Percentiles rank a stretch among this genome's conserved stretches.
Evolutionary conservation across 768 basidiomycete genomes (phyloP).

Genomic region (Podaxis sp.): DNA sequence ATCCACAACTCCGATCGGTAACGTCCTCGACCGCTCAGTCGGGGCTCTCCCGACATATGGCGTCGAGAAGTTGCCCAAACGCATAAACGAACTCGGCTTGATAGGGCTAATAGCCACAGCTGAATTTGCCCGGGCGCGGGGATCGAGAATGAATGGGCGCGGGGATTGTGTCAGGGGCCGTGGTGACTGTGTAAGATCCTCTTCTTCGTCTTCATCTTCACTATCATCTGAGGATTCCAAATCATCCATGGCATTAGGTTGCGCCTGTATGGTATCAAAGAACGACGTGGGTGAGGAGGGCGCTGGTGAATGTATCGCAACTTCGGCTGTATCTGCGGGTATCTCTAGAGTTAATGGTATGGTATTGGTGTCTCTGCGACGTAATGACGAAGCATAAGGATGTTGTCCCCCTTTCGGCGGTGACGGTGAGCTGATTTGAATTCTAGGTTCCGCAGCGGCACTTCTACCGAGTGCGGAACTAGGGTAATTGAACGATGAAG

Average conservation of each 20-base stretch:
- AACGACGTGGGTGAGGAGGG: slow-evolving; percentile 69
- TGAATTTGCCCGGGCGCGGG: slow-evolving; percentile 39
- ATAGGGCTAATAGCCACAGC: slow-evolving; percentile 26
- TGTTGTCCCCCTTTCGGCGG: slow-evolving; percentile 27
- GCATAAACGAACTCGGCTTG: slow-evolving; percentile 52
- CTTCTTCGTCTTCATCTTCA: slow-evolving; percentile 38
- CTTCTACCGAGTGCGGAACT: slow-evolving; percentile 15
- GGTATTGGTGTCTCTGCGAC: slow-evolving; percentile 25
- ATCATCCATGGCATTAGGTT: slow-evolving; percentile 74
- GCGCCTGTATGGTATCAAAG: slow-evolving; percentile 72
- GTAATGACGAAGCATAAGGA: slow-evolving; percentile 39
- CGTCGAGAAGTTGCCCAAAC: slow-evolving; percentile 68
- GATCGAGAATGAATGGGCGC: slow-evolving; percentile 28
- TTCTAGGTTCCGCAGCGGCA: slow-evolving; percentile 26
- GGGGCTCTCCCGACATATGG: slow-evolving; percentile 53
- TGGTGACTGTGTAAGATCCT: slow-evolving; percentile 26
- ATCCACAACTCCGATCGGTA: slow-evolving; percentile 27
- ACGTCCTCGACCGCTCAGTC: slow-evolving; percentile 31
- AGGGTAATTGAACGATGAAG: slow-evolving; percentile 25
- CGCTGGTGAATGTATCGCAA: slow-evolving; percentile 50
- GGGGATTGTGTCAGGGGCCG: slow-evolving; percentile 18
- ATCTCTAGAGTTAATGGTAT: slow-evolving; percentile 42
- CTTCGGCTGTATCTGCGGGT: slow-evolving; percentile 41
- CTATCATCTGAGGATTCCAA: slow-evolving; percentile 62
- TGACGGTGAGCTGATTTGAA: slow-evolving; percentile 42